Base-by-base conservation (phyloP, 2,329 filamentous ascomycete species). In the Leptodontidium sp. region DNA sequence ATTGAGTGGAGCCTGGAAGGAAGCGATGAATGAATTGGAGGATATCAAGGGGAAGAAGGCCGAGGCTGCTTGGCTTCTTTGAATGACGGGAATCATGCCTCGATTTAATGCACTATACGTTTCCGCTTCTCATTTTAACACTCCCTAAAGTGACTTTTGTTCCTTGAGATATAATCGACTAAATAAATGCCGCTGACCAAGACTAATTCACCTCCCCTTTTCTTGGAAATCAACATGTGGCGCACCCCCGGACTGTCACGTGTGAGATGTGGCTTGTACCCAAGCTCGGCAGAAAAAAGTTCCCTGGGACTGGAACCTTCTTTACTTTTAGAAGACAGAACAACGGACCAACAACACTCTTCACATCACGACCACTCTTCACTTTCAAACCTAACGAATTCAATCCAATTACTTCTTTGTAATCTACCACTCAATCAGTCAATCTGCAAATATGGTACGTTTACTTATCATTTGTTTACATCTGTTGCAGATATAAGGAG, bases 361-460 rank as follows among this genome's bases (percentile, higher is more conserved):
- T 17, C 49, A 58, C 14, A 35, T 68, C 57, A 24, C 55, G 17
- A 52, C 21, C 21, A 53, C 35, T 15, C 38, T 43, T 40, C 58
- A 32, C 29, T 9, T 59, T 49, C 43, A 52, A 49, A 11, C 24
- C 17, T 21, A 8, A 21, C 47, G 49, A 21, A 21, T 21, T 21
- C 21, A 64, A 49, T 57, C 47, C 53, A 64, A 49, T 53, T 66
- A 47, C 40, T 0, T 38, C 26, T 61, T 53, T 52, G 49, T 64
- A 43, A 59, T 64, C 35, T 35, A 50, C 3, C 40, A 35, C 47
- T 49, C 29, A 35, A 7, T 45, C 53, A 11, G 24, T 15, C 43
- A 61, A 66, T 52, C 57, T 45, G 64, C 68, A 71, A 73, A 72
- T 59, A 75, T 75, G 74, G 74, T 75, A 71, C 12, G 74, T 69